Conservation (phyloP, 495 filamentous ascomycete genomes). For the Tuber magnatum region DNA sequence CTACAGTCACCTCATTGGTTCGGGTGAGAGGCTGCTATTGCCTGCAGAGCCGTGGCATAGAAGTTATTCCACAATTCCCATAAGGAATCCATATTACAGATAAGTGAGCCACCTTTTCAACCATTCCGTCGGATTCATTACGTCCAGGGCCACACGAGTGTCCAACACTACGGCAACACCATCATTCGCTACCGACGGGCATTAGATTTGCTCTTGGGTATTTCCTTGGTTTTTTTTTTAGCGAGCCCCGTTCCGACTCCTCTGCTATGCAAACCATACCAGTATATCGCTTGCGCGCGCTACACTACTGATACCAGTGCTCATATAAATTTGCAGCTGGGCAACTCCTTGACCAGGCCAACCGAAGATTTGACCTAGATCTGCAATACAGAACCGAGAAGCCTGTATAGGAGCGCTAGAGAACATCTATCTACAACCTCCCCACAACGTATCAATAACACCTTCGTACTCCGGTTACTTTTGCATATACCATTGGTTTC, state of each 20-base stretch:
- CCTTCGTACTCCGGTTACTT: neutral
- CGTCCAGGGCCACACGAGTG: neutral
- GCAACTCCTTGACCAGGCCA: neutral
- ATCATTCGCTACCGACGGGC: neutral
- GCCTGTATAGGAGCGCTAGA: neutral
- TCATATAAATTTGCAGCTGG: neutral
- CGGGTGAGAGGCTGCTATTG: neutral
- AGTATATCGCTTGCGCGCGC: no score
- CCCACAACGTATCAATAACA: neutral
- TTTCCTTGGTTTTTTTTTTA: neutral
- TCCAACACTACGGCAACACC: neutral
- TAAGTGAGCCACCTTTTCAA: neutral
- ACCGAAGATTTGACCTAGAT: neutral
- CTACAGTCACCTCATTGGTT: neutral
- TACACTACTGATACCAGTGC: neutral
- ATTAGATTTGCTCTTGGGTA: neutral
- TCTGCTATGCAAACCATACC: neutral
- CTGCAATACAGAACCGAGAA: neutral
- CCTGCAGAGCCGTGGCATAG: neutral
- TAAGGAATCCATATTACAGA: neutral
- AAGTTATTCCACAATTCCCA: neutral
- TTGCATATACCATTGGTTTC: neutral
- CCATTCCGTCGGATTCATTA: neutral
- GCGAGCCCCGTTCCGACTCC: neutral
- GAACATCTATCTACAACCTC: neutral